Evolutionary conservation across 352 stramenopile genomes (phyloP).

Genomic region (Saprolegnia parasitica): DNA sequence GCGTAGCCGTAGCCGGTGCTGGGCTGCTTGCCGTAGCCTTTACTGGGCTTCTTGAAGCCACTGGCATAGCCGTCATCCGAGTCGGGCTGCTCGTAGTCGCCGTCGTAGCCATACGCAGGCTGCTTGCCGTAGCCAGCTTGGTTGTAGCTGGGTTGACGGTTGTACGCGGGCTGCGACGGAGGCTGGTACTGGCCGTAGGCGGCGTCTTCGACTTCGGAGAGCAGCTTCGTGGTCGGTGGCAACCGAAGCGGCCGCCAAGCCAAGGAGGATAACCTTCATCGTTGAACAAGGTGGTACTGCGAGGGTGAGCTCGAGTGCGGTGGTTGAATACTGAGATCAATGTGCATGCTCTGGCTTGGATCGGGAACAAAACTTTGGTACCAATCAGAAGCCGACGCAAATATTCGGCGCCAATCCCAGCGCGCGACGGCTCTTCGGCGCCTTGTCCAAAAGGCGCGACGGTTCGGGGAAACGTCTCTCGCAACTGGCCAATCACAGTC

Average conservation of each 20-base stretch:
- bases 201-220: too few species aligned
- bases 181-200: too few species aligned
- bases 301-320: neutral
- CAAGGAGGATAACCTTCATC: neutral
- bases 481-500: neutral
- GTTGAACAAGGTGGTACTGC: neutral
- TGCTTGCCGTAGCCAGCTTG: too few species aligned
- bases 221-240: too few species aligned
- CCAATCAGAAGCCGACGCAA: neutral
- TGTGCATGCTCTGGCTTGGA: neutral
- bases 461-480: neutral
- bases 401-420: neutral
- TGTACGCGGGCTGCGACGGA: too few species aligned
- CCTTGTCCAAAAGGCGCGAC: neutral
- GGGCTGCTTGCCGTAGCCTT: neutral
- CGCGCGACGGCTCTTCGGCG: neutral
- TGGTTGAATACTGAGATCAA: neutral
- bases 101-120: too few species aligned
- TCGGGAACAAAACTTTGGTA: neutral
- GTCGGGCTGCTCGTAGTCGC: too few species aligned
- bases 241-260: neutral
- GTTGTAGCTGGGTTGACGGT: too few species aligned
- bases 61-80: too few species aligned
- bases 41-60: too few species aligned
- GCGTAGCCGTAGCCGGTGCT: neutral